Evolutionary conservation across 352 stramenopile species (phyloP), one percentile per base, ranked within the genome.

Genomic region (Phytophthora melonis): DNA sequence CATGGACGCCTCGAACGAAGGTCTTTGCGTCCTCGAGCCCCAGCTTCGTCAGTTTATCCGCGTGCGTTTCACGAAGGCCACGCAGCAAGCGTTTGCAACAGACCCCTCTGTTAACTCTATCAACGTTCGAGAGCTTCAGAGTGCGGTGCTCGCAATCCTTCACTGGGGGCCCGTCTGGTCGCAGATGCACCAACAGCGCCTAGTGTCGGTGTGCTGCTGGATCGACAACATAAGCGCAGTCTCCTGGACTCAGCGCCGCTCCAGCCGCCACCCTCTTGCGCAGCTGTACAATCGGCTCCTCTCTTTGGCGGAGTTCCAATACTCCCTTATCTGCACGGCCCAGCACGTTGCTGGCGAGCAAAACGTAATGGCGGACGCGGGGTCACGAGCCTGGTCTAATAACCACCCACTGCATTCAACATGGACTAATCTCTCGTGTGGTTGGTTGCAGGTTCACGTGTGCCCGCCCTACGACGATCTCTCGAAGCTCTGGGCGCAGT

Each of bases 181-280:
- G 8, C 52, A 27, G 36, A 18, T 23, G 53, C 39, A 9, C 36
- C 23, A 25, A 25, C 23, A 25, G 23, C 23, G 23, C 23, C 52
- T 14, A 18, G 54, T 54, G 1, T 21, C 62, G 8, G 39, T 69
- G 4, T 47, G 53, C 16, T 43, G 52, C 10, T 41, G 36, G 27
- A 66, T 66, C 16, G 60, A 66, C 18, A 66, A 59, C 32, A 66
- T 49, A 25, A 66, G 19, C 27, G 47, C 60, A 3, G 60, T 66
- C 3, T n/a, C 47, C n/a, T 66, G 60, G 60, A 11, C 32, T 8
- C 9, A 53, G 2, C 34, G 32, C 3, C 58, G 50, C 27, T 3
- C 6, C 47, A 66, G 5, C 30, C 47, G n/a, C 36, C 39, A 16
- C 21, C 60, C 14, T 13, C 47, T 3, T 36, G 47, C 32, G 8